Conservation (phyloP, 257 asterid species). For the Jacaranda mimosifolia region DNA sequence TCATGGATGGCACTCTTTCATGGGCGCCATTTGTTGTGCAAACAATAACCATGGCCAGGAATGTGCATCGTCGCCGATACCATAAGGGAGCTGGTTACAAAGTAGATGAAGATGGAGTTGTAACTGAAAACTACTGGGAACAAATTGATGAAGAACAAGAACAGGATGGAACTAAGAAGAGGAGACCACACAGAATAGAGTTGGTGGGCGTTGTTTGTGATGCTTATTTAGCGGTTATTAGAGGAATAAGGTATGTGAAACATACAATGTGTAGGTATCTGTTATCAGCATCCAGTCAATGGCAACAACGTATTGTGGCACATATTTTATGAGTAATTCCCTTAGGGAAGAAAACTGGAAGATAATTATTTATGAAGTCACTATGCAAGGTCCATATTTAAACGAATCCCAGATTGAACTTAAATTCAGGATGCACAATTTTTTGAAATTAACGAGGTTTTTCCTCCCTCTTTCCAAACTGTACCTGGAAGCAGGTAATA, state of each 20-base stretch:
- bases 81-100: constrained; percentile 91
- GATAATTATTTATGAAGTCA: too few species aligned
- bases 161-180: constrained; percentile 60
- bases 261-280: background rate
- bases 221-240: constrained; percentile 83
- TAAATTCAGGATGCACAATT: background rate
- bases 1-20: constrained; percentile 94
- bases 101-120: constrained; percentile 64
- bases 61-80: constrained; percentile 81
- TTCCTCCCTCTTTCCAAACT: background rate
- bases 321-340: too few species aligned
- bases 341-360: too few species aligned
- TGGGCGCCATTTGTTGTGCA: constrained; percentile 95
- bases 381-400: background rate
- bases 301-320: background rate
- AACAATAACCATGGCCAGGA: constrained; percentile 91
- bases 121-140: constrained; percentile 89
- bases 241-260: constrained; percentile 79
- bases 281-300: background rate
- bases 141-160: constrained; percentile 81
- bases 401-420: background rate
- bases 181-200: constrained; percentile 91
- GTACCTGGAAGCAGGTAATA: background rate
- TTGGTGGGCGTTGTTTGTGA: constrained; percentile 91
- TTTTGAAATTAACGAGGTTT: background rate